phyloP scores from a whole-genome alignment of 805 yeast species.

The Saccharomycopsis sp. region DNA sequence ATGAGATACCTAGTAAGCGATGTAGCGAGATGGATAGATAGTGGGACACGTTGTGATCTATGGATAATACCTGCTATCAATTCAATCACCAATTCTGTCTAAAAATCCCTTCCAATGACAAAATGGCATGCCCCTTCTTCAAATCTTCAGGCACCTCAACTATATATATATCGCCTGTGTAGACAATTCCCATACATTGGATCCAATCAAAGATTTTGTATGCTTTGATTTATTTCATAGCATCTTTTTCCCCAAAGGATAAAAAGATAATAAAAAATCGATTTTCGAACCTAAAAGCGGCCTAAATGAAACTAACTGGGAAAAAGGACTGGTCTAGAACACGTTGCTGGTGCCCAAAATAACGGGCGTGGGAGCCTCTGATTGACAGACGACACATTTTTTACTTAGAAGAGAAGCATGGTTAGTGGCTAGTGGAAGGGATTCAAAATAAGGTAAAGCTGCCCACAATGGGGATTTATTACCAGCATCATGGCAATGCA shows the following conservation, averaged over 20 bases:
- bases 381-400: neutral
- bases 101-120: too few species aligned
- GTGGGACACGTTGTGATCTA: too few species aligned
- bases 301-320: neutral
- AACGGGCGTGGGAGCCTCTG: neutral
- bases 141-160: neutral
- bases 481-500: too few species aligned
- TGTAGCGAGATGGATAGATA: too few species aligned
- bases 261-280: neutral
- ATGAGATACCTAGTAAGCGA: too few species aligned
- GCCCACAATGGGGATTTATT: too few species aligned
- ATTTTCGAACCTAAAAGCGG: neutral
- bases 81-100: too few species aligned
- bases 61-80: too few species aligned
- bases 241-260: neutral
- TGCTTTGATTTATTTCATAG: neutral
- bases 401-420: neutral
- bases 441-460: too few species aligned
- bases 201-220: neutral
- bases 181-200: neutral
- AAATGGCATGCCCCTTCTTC: too few species aligned
- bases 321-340: neutral
- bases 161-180: neutral
- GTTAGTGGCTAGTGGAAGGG: neutral
- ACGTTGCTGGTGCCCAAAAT: too few species aligned